phyloP scores from a whole-genome alignment of 306 rosid species.

The Crataegus laevigata region DNA sequence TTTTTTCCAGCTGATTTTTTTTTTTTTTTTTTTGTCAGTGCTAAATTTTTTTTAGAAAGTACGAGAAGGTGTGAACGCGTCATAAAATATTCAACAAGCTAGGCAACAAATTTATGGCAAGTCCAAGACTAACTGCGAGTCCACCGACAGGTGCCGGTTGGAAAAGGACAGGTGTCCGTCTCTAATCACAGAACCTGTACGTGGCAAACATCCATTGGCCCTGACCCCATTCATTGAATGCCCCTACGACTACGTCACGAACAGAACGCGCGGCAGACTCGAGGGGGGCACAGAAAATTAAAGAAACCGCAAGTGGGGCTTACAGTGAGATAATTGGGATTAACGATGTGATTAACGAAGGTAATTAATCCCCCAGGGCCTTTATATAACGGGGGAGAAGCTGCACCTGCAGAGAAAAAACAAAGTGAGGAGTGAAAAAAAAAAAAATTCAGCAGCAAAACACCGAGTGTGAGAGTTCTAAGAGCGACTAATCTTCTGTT shows the following conservation, averaged over 20 bases:
- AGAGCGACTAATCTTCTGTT: background rate
- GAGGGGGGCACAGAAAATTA: background rate
- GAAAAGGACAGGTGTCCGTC: slow-evolving; percentile 20
- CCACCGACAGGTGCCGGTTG: slow-evolving; percentile 40
- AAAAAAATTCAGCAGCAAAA: background rate
- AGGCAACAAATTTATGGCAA: background rate
- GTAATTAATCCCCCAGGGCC: background rate
- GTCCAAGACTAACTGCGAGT: background rate
- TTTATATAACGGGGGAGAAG: slow-evolving; percentile 26
- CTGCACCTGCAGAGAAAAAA: background rate
- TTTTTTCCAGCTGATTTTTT: background rate
- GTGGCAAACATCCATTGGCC: background rate
- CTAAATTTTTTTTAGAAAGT: background rate
- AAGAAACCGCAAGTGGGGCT: slow-evolving; percentile 10
- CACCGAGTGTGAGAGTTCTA: background rate
- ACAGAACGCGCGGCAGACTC: background rate
- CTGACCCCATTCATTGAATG: background rate
- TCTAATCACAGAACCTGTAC: background rate
- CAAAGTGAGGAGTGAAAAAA: slow-evolving; percentile 60
- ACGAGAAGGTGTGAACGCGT: slow-evolving; percentile 30
- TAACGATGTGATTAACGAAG: slow-evolving; percentile 10
- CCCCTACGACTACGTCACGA: slow-evolving; percentile 16
- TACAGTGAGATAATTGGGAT: slow-evolving; percentile 21
- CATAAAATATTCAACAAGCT: slow-evolving; percentile 27
- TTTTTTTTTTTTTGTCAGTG: background rate